Evolutionary conservation across 768 basidiomycete genomes (phyloP), one percentile per base, ranked within the genome.

Genomic region (Trametes gibbosa): DNA sequence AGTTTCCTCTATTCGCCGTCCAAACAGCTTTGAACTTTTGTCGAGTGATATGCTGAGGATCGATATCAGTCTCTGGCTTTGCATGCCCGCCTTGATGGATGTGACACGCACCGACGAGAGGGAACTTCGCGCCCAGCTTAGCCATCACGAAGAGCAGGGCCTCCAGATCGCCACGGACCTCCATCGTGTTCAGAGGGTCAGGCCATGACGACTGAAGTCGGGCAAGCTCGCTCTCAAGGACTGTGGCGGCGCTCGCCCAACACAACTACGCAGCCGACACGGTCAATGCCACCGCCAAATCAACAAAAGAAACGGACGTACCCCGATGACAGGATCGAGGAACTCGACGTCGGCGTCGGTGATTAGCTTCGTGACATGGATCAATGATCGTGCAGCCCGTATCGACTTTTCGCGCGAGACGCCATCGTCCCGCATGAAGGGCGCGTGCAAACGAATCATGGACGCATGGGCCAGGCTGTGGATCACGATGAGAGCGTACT

Each of bases 251-350:
- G 53, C 76, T 77, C 16, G 84, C 84, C 89, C 89, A 90, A 63
- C 87, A 89, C 9, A 84, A 81, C 89, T 89, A 63, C 32, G 37
- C 41, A 45, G 9, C 58, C 39, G 17, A 42, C 56, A 19, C 29
- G 21, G 34, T 54, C 40, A 55, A 40, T 41, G 29, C 32, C 48
- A 17, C 12, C 3, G 17, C 46, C 4, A 46, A 34, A 14, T 43
- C 42, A 37, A 37, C 12, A 17, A 29, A n/a, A 25, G 41, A 19
- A 13, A 45, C 39, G 39, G 49, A 73, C 87, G 63, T 75, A 90
- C 89, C 51, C 85, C 87, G 61, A 90, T 78, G 62, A 90, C 82
- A 24, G 89, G 89, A 73, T 92, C 89, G n/a, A 90, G 77, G 71
- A 83, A 86, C 39, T 81, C 79, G 62, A 82, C 86, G 65, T 90